Conservation (phyloP, 805 yeast species). For the Yarrowia osloensis region DNA sequence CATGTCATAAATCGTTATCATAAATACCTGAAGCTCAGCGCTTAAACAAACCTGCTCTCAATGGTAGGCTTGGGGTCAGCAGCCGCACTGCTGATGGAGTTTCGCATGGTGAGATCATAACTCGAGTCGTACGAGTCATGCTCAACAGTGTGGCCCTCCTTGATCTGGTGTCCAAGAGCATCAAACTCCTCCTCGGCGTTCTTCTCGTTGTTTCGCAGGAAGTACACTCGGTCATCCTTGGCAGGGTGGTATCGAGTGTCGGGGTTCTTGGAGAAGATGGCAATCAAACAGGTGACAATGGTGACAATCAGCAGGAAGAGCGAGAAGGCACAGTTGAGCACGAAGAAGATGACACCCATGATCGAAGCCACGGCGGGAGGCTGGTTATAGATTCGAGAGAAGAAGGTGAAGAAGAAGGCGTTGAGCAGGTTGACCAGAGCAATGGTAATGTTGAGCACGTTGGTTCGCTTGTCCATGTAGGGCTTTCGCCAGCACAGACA, state of each 20-base stretch:
- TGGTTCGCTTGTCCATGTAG: conserved; percentile 80
- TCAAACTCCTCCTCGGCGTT: conserved; percentile 59
- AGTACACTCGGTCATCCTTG: conserved; percentile 87
- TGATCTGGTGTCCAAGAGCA: conserved; percentile 60
- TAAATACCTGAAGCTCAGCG: conserved; percentile 19
- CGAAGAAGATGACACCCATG: conserved; percentile 90
- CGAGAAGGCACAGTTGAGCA: conserved; percentile 86
- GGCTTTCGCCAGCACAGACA: conserved; percentile 68
- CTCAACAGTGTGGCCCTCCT: conserved; percentile 38
- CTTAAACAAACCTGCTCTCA: conserved; percentile 27
- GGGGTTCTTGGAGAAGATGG: conserved; percentile 77
- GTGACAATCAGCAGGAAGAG: conserved; percentile 70
- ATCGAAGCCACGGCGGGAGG: conserved; percentile 75
- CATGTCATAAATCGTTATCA: conserved; percentile 21
- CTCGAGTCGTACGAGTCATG: conserved; percentile 19
- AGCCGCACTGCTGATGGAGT: conserved; percentile 17
- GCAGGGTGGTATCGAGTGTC: conserved; percentile 88
- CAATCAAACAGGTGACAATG: conserved; percentile 62
- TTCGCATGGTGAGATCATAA: conserved; percentile 22
- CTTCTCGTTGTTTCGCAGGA: conserved; percentile 49
- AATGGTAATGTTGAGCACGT: conserved; percentile 70
- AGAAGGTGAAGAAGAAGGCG: conserved; percentile 82
- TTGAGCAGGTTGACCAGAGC: conserved; percentile 72
- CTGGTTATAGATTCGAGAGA: conserved; percentile 81
- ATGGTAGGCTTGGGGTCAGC: conserved; percentile 12